A percentile compares a stretch with the other conserved stretches of the same genome.
These are phyloP conservation scores for Stagonosporopsis rhizophila DNA, from an alignment of 2,329 filamentous ascomycete genomes.

Conservation along the genomic window DNA sequence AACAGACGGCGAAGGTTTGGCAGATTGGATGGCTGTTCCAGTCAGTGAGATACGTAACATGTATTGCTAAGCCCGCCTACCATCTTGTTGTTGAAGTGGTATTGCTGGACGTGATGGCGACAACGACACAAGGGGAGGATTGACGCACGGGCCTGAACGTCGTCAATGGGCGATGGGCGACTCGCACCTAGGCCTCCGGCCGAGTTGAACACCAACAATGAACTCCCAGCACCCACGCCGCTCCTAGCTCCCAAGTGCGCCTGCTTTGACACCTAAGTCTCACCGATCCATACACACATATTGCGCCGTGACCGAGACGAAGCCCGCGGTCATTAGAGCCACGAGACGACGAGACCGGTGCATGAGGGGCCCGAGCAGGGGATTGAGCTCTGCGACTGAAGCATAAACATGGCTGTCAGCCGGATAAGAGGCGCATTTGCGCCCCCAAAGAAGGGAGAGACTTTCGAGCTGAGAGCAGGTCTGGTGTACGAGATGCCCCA, in stretches of 20 bases:
- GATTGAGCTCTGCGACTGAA: constrained; percentile 39
- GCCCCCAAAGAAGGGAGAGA: constrained; percentile 94
- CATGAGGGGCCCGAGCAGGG: constrained; percentile 46
- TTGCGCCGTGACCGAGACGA: constrained; percentile 11
- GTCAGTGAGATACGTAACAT: background rate
- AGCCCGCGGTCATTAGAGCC: constrained; percentile 6
- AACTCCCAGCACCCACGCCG: constrained; percentile 14
- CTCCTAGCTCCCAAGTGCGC: background rate
- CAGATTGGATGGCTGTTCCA: constrained; percentile 70
- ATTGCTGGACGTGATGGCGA: constrained; percentile 3
- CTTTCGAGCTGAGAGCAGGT: constrained; percentile 93
- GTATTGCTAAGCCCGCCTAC: constrained; percentile 2
- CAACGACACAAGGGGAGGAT: constrained; percentile 5
- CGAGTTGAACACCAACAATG: constrained; percentile 23
- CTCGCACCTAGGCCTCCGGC: constrained; percentile 28
- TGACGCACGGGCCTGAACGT: constrained; percentile 32
- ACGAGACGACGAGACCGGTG: constrained; percentile 23
- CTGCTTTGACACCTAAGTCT: background rate
- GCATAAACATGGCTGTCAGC: constrained; percentile 83
- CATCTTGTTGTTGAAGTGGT: constrained; percentile 22
- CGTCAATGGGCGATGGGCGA: constrained; percentile 41
- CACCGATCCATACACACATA: background rate
- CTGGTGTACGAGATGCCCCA: constrained; percentile 65
- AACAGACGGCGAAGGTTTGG: constrained; percentile 96
- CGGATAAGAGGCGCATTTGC: constrained; percentile 94